These are phyloP conservation scores for Aspergillus sp. DNA, from an alignment of 2,329 filamentous ascomycete species.

Conservation along the genomic window DNA sequence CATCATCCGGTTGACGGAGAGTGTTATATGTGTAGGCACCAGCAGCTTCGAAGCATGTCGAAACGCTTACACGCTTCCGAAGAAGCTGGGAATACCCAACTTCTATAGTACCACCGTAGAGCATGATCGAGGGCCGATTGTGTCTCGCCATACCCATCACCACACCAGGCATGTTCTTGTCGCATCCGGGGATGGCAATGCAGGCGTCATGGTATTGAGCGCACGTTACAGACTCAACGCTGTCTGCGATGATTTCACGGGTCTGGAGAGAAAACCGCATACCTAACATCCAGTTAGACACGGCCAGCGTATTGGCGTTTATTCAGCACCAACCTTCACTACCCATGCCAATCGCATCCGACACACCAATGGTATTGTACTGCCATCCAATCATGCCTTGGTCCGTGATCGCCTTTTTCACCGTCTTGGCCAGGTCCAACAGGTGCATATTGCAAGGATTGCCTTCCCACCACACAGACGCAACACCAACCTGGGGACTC, in stretches of 20 bases:
- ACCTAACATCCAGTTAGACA: constrained; percentile 53
- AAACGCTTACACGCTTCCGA: constrained; percentile 80
- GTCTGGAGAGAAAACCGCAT: constrained; percentile 94
- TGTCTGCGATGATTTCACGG: constrained; percentile 90
- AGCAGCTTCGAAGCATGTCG: constrained; percentile 82
- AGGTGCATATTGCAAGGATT: constrained; percentile 87
- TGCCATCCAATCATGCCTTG: constrained; percentile 92
- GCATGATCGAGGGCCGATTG: constrained; percentile 91
- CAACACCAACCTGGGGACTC: constrained; percentile 85
- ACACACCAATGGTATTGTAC: constrained; percentile 87
- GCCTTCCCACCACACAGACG: constrained; percentile 95
- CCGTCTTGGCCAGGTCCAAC: constrained; percentile 81
- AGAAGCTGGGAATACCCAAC: constrained; percentile 80
- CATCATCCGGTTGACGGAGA: constrained; percentile 67
- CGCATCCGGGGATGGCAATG: constrained; percentile 88
- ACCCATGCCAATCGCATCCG: constrained; percentile 94
- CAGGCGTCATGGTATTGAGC: constrained; percentile 92
- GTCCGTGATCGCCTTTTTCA: constrained; percentile 78
- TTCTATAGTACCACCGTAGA: constrained; percentile 89
- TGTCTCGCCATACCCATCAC: constrained; percentile 88
- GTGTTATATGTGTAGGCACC: constrained; percentile 79
- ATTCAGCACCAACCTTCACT: constrained; percentile 67
- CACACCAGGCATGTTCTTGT: constrained; percentile 97
- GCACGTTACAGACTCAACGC: constrained; percentile 88
- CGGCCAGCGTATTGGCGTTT: background rate